Evolutionary conservation across 2,329 filamentous ascomycete species (phyloP), one percentile per base, ranked within the genome.

Genomic region (Nemania diffusa): DNA sequence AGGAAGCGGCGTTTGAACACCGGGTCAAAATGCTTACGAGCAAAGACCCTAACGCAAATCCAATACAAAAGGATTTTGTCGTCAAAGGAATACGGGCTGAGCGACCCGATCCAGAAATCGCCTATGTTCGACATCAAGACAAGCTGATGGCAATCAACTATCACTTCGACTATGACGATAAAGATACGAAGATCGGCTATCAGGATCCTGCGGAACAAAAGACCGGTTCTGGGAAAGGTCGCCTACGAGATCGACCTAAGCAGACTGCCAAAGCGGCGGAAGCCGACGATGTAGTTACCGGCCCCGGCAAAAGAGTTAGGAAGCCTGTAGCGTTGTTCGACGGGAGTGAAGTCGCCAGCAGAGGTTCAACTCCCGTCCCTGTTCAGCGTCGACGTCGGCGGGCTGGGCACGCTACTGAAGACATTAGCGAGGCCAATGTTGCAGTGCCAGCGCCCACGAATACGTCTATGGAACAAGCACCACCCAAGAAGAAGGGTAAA

Each of bases 201-300:
- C 89, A 91, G 73, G 87, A 90, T 66, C 86, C 87, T 0, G 79
- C 85, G 40, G 83, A 81, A 9, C 87, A 90, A 71, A 79, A 82
- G 42, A 79, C 92, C 48, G 86, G 87, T 27, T 80, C 84, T 65
- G 82, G 84, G 70, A 87, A 86, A 55, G 83, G 83, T 4, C 82
- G 87, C 32, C 79, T 88, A 40, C 84, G 87, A 58, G 87, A 87
- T 73, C 84, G 87, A 65, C 85, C 85, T 6, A 85, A 84, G 74
- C 84, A 85, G 71, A 89, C 86, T 2, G 85, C 84, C 67, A 88
- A 88, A 76, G 85, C 86, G n/a, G 84, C 84, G 11, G 87, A 89
- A 72, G 82, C 85, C 11, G 81, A 81, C 3, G 82, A 83, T 44
- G 78, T 80, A 20, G 69, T 81, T 1, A 80, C 84, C 26, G 78